Evolutionary conservation across 2,329 filamentous ascomycete genomes (phyloP).

Genomic region (Nothomitra cinnamomea): DNA sequence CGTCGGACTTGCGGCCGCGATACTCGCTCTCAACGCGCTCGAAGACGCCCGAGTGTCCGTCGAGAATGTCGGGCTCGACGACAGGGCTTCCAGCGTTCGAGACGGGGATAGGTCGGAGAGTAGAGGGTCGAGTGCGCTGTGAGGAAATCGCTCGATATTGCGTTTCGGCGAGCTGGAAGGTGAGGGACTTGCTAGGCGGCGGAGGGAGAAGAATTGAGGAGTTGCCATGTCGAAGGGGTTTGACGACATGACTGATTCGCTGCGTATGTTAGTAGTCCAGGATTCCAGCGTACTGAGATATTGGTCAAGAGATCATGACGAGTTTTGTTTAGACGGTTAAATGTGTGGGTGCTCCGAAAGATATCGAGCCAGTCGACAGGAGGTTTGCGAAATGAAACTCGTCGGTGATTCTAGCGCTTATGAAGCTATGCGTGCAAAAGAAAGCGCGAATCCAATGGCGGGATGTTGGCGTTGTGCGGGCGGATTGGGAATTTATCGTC

Average conservation of each 20-base stretch:
- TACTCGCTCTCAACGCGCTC: constrained; percentile 37
- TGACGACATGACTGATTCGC: constrained; percentile 9
- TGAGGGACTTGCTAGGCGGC: constrained; percentile 14
- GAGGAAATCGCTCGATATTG: constrained; percentile 17
- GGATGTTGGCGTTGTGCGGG: background rate
- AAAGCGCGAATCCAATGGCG: background rate
- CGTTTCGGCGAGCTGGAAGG: constrained; percentile 24
- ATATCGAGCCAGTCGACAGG: too few relatives aligned
- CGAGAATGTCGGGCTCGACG: constrained; percentile 24
- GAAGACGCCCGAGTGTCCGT: constrained; percentile 28
- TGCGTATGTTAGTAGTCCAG: too few relatives aligned
- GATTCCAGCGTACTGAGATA: too few relatives aligned
- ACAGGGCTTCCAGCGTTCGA: constrained; percentile 42
- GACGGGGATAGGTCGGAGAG: constrained; percentile 43
- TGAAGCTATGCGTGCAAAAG: background rate
- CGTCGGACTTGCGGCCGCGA: constrained; percentile 42
- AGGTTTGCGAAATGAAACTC: background rate
- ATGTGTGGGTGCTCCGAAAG: too few relatives aligned
- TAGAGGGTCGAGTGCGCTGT: constrained; percentile 29
- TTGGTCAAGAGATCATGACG: too few relatives aligned
- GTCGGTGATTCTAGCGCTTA: background rate
- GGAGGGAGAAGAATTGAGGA: constrained; percentile 10
- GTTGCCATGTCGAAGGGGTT: constrained; percentile 10
- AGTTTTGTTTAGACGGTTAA: too few relatives aligned
- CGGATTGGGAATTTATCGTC: background rate